Evolutionary conservation across 345 rosid genomes (phyloP), one percentile per base, ranked within the genome.

Genomic region (Rhizophora mangle): DNA sequence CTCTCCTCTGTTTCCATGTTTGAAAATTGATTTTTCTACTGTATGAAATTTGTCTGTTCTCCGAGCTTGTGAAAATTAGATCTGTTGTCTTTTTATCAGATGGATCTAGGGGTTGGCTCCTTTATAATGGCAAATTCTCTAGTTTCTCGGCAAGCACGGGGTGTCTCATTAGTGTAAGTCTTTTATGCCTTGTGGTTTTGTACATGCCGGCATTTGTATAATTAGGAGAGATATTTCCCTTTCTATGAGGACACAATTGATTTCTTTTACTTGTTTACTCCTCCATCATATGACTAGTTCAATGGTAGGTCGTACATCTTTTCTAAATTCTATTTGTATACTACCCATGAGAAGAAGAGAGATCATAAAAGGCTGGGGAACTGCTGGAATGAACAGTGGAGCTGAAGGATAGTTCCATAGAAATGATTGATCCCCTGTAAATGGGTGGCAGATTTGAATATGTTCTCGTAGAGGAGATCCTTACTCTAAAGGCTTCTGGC

Each of bases 101-200:
- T 92, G 99, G 97, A 92, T 85, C 85, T 92, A 70, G 99, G 99
- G 39, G 97, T 95, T 65, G 99, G 97, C 65, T 92, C 96, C 70
- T 95, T 95, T 86, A 87, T 89, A 34, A 49, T 89, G 52, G 86
- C 86, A 51, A 88, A 92, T 78, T 80, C 99, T 68, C 73, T 92
- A 68, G 90, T 87, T 68, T 94, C 96, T 66, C 84, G 88, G 19
- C 93, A 92, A 88, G 97, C 99, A 46, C 85, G 93, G 21, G 70
- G 82, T 46, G 49, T 84, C 73, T 79, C 86, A 63, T 80, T 89
- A 63, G 70, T 68, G 96, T 91, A 60, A 75, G 96, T 70, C 51
- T 8, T 71, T 34, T 64, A 15, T 62, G 49, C 53, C 69, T 54
- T 59, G 39, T 54, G 27, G 37, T 30, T 73, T 43, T 77, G 19